Evolutionary conservation across 2,329 filamentous ascomycete species (phyloP).

Genomic region (Aspergillus novofumigatus): DNA sequence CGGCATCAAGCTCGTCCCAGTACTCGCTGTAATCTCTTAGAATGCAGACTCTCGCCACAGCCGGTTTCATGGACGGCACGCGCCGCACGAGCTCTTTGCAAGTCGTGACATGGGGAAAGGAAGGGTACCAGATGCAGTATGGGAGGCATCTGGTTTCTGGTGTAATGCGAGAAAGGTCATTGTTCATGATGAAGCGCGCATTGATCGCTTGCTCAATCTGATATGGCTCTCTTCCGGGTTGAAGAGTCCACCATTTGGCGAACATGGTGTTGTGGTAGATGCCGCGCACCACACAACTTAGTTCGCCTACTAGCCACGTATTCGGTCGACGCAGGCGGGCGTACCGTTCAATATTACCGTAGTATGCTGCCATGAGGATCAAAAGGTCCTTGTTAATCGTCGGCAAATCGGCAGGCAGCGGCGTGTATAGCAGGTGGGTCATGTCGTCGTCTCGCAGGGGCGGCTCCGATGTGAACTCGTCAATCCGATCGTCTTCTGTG

Average conservation of each 20-base stretch:
- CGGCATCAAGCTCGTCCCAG: neutral
- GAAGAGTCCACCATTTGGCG: constrained; percentile 1
- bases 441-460: constrained; percentile 4
- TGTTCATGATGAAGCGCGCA: constrained; percentile 1
- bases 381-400: constrained; percentile 36
- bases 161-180: neutral
- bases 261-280: constrained; percentile 5
- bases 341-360: constrained; percentile 41
- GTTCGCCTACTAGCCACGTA: neutral
- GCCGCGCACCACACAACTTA: neutral
- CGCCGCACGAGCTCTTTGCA: neutral
- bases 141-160: neutral
- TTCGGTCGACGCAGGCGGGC: constrained; percentile 28
- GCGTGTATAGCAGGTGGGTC: constrained; percentile 20
- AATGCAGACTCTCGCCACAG: neutral
- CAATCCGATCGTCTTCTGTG: constrained; percentile 26
- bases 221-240: neutral
- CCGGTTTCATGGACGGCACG: neutral
- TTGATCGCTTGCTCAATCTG: neutral
- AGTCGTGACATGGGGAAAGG: neutral
- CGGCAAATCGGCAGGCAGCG: constrained; percentile 36
- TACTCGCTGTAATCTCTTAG: neutral
- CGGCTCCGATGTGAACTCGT: constrained; percentile 9
- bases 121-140: neutral
- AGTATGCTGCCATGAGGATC: constrained; percentile 36